These are phyloP conservation scores for Solanum aculeatissimum DNA, from an alignment of 305 asterid genomes.

Conservation along the genomic window DNA sequence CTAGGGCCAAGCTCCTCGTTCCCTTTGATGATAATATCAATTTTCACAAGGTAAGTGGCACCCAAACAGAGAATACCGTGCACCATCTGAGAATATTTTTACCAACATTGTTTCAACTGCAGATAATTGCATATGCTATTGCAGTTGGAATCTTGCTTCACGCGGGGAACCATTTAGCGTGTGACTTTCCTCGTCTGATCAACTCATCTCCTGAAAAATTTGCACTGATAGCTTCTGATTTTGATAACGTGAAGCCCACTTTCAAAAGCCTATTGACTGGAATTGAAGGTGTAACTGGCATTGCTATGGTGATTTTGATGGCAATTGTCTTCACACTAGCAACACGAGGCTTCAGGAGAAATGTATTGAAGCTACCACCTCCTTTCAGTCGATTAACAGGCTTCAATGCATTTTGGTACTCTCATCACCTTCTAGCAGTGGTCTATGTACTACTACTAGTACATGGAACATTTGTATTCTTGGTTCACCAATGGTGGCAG, in stretches of 20 bases:
- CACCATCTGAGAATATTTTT: background rate
- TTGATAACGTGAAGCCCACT: constrained; percentile 45
- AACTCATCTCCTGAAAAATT: constrained; percentile 55
- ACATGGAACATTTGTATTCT: constrained; percentile 62
- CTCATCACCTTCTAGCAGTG: constrained; percentile 76
- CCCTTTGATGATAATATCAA: constrained; percentile 86
- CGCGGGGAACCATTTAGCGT: constrained; percentile 58
- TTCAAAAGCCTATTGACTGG: constrained; percentile 32
- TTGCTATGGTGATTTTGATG: constrained; percentile 60
- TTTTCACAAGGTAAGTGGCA: constrained; percentile 55
- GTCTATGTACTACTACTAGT: constrained; percentile 59
- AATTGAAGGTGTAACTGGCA: constrained; percentile 52
- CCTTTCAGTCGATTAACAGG: constrained; percentile 81
- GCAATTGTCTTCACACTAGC: constrained; percentile 64
- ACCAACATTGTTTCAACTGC: background rate
- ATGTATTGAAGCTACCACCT: constrained; percentile 50
- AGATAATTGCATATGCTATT: constrained; percentile 65
- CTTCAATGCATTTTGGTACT: constrained; percentile 91
- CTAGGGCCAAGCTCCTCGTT: constrained; percentile 53
- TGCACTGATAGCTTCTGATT: constrained; percentile 49
- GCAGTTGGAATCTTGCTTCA: constrained; percentile 53
- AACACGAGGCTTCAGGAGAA: constrained; percentile 50
- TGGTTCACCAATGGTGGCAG: constrained; percentile 68
- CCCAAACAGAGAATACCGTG: background rate
- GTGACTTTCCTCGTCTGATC: constrained; percentile 68